Base-by-base conservation (phyloP, 2,329 filamentous ascomycete species). In the Diaporthe caulivora region DNA sequence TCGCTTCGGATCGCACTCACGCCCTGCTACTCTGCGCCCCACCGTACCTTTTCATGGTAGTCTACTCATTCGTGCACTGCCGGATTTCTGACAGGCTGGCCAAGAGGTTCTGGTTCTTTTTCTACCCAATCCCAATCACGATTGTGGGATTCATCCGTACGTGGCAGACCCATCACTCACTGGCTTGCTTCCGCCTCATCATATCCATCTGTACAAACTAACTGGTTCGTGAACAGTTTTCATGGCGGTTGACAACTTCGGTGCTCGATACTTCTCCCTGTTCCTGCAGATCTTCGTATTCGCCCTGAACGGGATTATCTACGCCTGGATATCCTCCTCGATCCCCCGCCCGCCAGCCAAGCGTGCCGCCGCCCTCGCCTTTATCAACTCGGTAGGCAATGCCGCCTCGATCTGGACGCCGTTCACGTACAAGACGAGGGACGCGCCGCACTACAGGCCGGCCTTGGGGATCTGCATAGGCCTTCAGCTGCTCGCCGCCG, bases 221-320 rank as follows among this genome's bases (percentile, higher is more conserved):
- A 71, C 29, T 24, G 21, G 9, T 15, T 34, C 10, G 88, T 86
- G 72, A 78, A 89, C 57, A 81, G 73, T 90, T 71, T 90, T 89
- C 81, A 89, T 90, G 86, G 85, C 84, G 8, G 86, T 85, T 6
- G 77, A 83, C 11, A 77, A 77, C 40, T 90, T 90, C 71, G 88
- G 86, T 0, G 84, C 88, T 0, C 84, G 86, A 24, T 91, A 90
- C 81, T 87, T 89, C 80, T 85, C 84, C 31, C 81, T 89, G 73
- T 90, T 90, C 82, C 80, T 89, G 51, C 87, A 89, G 82, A 84
- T 85, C 75, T 88, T 90, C 76, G 84, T 90, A 72, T 90, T 90
- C 76, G 84, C 86, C 21, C 87, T 87, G 79, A 88, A 88, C 80
- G 86, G 85, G 44, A 88, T 86, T 5, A 74, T 83, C 17, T 85